phyloP scores from a whole-genome alignment of 2,329 filamentous ascomycete species.

The Trichoderma oligosporum region DNA sequence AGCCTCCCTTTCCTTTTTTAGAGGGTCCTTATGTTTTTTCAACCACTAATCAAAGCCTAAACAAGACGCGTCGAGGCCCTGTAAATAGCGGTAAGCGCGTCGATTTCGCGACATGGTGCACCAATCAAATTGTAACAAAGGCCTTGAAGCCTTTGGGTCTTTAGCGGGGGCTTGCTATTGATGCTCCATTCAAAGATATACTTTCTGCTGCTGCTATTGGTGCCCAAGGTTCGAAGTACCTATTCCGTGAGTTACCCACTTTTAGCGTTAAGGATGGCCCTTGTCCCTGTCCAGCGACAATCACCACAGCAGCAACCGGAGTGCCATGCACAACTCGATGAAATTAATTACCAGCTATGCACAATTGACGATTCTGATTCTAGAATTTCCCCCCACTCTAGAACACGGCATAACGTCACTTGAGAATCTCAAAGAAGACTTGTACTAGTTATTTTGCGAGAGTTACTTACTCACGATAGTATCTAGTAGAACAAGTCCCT shows the following conservation, averaged over 20 bases:
- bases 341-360: no score
- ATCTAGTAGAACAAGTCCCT: not conserved
- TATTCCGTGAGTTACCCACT: no score
- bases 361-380: constrained; percentile 2
- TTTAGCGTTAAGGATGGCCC: no score
- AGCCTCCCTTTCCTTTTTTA: constrained; percentile 24
- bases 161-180: constrained; percentile 3
- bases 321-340: constrained; percentile 3
- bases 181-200: not conserved
- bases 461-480: not conserved
- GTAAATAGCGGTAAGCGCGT: constrained; percentile 26
- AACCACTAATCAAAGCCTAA: not conserved
- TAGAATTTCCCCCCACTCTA: not conserved
- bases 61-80: constrained; percentile 18
- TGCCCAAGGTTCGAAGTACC: no score
- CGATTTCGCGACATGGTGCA: constrained; percentile 28
- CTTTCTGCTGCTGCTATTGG: not conserved
- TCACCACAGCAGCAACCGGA: constrained; percentile 12
- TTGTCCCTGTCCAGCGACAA: not conserved
- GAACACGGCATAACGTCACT: constrained; percentile 13
- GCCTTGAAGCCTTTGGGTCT: not conserved
- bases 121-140: constrained; percentile 26
- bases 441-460: not conserved
- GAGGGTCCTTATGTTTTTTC: no score
- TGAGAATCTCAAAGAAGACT: not conserved